A percentile compares a stretch with the other conserved stretches of the same genome.
phyloP scores from a whole-genome alignment of 371 early-diverging fungal species.

The Mucor racemosus region DNA sequence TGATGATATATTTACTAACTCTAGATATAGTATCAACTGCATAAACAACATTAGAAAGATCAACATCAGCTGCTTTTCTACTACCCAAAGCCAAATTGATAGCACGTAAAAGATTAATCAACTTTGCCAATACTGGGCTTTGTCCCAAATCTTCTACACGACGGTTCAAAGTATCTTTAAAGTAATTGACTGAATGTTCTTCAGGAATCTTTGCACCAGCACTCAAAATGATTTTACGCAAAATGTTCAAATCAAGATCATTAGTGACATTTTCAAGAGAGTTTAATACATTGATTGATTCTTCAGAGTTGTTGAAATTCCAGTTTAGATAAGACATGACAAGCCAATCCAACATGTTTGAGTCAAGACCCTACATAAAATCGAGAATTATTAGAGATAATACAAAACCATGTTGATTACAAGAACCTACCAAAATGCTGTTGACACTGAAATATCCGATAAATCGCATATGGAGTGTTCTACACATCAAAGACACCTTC shows the following conservation, averaged over 20 bases:
- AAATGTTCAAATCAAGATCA: slow-evolving; percentile 19
- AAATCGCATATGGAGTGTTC: slow-evolving; percentile 43
- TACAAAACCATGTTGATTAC: background rate
- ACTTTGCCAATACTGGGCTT: slow-evolving; percentile 4
- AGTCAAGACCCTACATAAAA: slow-evolving; percentile 20
- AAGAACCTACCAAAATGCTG: slow-evolving; percentile 46
- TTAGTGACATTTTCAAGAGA: slow-evolving; percentile 21
- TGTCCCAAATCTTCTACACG: slow-evolving; percentile 11
- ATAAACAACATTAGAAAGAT: slow-evolving; percentile 19
- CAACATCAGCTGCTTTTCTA: slow-evolving; percentile 25
- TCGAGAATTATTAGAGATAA: background rate
- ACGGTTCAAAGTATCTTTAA: slow-evolving; percentile 12
- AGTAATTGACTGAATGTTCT: slow-evolving; percentile 8
- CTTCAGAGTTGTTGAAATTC: background rate
- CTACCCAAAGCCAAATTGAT: slow-evolving; percentile 12
- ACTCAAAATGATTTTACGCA: slow-evolving; percentile 16
- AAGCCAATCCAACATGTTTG: slow-evolving; percentile 31
- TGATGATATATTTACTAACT: slow-evolving; percentile 19
- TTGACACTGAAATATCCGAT: slow-evolving; percentile 41
- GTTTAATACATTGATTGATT: background rate
- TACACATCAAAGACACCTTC: slow-evolving; percentile 40
- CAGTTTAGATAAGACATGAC: slow-evolving; percentile 28
- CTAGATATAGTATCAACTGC: slow-evolving; percentile 17
- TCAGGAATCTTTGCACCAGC: slow-evolving; percentile 18
- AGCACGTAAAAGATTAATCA: slow-evolving; percentile 18